Conservation (phyloP, 2,329 filamentous ascomycete genomes). For the Aureobasidium mangrovei region DNA sequence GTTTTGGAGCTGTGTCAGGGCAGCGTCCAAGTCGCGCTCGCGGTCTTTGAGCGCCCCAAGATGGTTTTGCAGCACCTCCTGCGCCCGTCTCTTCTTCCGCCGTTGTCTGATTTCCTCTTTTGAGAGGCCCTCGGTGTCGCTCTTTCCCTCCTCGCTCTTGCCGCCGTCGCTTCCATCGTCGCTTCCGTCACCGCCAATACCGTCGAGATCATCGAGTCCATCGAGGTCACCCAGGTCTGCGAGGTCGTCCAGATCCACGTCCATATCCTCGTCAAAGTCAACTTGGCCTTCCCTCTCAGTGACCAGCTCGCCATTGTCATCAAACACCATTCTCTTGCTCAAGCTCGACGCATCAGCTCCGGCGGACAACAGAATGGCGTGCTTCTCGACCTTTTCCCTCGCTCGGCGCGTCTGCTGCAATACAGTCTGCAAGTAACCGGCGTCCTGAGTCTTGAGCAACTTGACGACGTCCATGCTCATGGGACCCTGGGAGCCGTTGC, state of each 20-base stretch:
- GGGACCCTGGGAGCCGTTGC: slow-evolving; percentile 23
- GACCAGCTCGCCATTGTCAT: slow-evolving; percentile 24
- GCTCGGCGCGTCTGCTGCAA: slow-evolving; percentile 47
- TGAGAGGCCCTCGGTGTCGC: slow-evolving; percentile 23
- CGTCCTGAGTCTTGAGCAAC: slow-evolving; percentile 58
- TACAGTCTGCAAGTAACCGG: slow-evolving; percentile 51
- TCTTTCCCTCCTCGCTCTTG: slow-evolving; percentile 16
- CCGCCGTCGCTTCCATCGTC: slow-evolving; percentile 6
- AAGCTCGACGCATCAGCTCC: slow-evolving; percentile 32
- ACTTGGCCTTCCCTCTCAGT: slow-evolving; percentile 5
- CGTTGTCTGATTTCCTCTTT: slow-evolving; percentile 37
- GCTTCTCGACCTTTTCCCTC: slow-evolving; percentile 40
- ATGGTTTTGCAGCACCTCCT: slow-evolving; percentile 41
- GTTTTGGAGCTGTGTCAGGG: slow-evolving; percentile 48
- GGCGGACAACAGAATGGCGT: slow-evolving; percentile 26
- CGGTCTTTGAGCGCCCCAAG: slow-evolving; percentile 46
- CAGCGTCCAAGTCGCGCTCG: slow-evolving; percentile 46
- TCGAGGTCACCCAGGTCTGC: slow-evolving; percentile 12
- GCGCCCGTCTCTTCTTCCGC: slow-evolving; percentile 41
- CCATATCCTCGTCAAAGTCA: slow-evolving; percentile 20
- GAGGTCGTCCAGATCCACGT: slow-evolving; percentile 17
- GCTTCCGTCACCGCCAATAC: slow-evolving; percentile 18
- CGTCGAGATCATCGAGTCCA: slow-evolving; percentile 10
- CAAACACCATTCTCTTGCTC: slow-evolving; percentile 32
- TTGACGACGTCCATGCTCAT: slow-evolving; percentile 50